A percentile compares a stretch with the other conserved stretches of the same genome.
These are phyloP conservation scores for Apiospora malaysiana DNA, from an alignment of 2,329 filamentous ascomycete species.

Conservation along the genomic window DNA sequence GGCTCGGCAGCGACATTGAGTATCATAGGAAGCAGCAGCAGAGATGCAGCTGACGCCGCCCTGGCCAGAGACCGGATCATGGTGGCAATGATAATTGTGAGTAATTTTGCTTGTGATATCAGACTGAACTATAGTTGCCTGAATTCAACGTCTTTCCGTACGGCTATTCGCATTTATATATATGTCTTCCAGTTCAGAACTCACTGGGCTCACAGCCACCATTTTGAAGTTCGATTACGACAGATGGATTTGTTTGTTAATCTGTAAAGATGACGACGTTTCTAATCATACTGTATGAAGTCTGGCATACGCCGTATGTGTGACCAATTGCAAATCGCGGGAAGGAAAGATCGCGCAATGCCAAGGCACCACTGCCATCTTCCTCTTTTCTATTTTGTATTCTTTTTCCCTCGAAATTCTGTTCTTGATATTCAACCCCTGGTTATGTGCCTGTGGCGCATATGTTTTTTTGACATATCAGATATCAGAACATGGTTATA, in stretches of 20 bases:
- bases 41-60: background rate
- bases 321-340: background rate
- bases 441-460: too few relatives aligned
- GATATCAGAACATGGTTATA: background rate
- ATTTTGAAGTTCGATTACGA: too few relatives aligned
- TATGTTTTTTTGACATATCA: too few relatives aligned
- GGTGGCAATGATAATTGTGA: background rate
- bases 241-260: too few relatives aligned
- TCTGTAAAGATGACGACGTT: background rate
- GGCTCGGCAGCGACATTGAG: background rate
- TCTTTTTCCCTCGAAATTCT: too few relatives aligned
- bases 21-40: background rate
- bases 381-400: background rate
- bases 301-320: background rate
- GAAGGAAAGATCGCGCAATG: background rate
- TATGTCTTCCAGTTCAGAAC: background rate
- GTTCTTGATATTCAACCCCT: too few relatives aligned
- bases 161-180: background rate
- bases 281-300: background rate
- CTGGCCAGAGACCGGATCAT: constrained; percentile 38
- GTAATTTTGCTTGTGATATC: background rate
- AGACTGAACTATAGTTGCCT: too few relatives aligned
- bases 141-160: background rate
- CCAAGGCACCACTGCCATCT: background rate
- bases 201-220: background rate